phyloP scores from a whole-genome alignment of 768 basidiomycete species.

The Lyophyllum shimeji region DNA sequence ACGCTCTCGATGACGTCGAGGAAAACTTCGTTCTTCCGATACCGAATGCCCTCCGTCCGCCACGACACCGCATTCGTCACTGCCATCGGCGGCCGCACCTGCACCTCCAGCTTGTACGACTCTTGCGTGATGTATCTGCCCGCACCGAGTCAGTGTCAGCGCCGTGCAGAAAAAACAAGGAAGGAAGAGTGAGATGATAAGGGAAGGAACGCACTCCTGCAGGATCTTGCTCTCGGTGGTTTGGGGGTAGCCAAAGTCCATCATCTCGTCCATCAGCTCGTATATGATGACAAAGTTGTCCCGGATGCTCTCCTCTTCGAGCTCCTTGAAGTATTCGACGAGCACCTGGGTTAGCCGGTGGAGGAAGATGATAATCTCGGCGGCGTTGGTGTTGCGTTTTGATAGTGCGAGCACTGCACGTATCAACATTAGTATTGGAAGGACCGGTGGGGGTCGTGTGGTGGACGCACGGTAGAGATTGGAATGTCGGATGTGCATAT shows the following conservation, averaged over 20 bases:
- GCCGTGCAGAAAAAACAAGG: background rate
- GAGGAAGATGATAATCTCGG: conserved; percentile 94
- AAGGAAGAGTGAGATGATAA: background rate
- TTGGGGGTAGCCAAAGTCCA: conserved; percentile 99
- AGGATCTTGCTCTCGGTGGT: conserved; percentile 99
- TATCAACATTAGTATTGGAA: background rate
- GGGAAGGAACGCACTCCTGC: conserved; percentile 68
- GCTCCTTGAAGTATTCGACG: conserved; percentile 98
- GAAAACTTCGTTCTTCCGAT: conserved; percentile 99
- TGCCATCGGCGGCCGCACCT: conserved; percentile 90
- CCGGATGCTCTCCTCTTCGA: conserved; percentile 97
- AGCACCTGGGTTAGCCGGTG: conserved; percentile 92
- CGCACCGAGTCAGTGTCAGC: background rate
- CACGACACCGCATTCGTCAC: conserved; percentile 99
- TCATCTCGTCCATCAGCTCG: conserved; percentile 99
- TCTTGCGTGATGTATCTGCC: conserved; percentile 97
- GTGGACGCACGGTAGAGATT: conserved; percentile 86
- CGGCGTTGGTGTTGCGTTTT: conserved; percentile 93
- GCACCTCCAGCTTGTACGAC: conserved; percentile 93
- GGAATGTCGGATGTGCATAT: conserved; percentile 97
- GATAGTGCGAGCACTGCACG: conserved; percentile 88
- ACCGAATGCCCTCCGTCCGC: conserved; percentile 96
- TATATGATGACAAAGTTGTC: conserved; percentile 99
- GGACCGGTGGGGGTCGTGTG: background rate
- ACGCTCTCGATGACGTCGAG: conserved; percentile 98